Percentiles rank a stretch among this genome's conserved stretches.
phyloP scores from a whole-genome alignment of 2,329 filamentous ascomycete species.

The Thielaviopsis populi region DNA sequence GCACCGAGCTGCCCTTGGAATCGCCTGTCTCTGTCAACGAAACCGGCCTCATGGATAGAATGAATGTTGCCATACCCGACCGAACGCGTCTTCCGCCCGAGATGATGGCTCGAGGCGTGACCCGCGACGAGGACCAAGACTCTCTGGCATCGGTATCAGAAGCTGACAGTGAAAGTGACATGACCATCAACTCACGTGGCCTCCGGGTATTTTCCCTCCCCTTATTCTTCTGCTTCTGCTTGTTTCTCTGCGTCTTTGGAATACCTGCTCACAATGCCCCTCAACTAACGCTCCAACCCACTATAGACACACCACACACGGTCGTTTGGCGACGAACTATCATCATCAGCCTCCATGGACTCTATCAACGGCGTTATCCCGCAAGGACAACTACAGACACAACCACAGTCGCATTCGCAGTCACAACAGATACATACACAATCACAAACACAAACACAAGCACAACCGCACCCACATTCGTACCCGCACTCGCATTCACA shows the following conservation, averaged over 20 bases:
- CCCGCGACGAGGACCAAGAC: conserved; percentile 79
- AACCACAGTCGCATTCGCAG: neutral
- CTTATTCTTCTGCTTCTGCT: conserved; percentile 23
- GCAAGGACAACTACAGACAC: conserved; percentile 20
- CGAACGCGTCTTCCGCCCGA: conserved; percentile 81
- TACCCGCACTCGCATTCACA: neutral
- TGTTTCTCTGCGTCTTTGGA: no score
- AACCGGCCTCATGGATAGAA: conserved; percentile 72
- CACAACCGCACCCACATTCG: neutral
- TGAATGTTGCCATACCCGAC: conserved; percentile 76
- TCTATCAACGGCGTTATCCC: conserved; percentile 62
- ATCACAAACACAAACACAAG: neutral
- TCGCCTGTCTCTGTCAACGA: conserved; percentile 70
- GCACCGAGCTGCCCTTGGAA: conserved; percentile 86
- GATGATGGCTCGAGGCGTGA: conserved; percentile 70
- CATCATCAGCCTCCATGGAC: conserved; percentile 80
- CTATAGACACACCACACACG: conserved; percentile 45
- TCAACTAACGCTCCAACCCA: neutral
- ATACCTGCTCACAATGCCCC: no score
- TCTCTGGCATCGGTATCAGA: conserved; percentile 33
- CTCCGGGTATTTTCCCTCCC: neutral
- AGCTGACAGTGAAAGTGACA: conserved; percentile 13
- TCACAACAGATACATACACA: neutral
- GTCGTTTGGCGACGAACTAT: conserved; percentile 56
- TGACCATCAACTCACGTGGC: neutral